phyloP scores from a whole-genome alignment of 2,329 filamentous ascomycete genomes.

The Nemania sp. region DNA sequence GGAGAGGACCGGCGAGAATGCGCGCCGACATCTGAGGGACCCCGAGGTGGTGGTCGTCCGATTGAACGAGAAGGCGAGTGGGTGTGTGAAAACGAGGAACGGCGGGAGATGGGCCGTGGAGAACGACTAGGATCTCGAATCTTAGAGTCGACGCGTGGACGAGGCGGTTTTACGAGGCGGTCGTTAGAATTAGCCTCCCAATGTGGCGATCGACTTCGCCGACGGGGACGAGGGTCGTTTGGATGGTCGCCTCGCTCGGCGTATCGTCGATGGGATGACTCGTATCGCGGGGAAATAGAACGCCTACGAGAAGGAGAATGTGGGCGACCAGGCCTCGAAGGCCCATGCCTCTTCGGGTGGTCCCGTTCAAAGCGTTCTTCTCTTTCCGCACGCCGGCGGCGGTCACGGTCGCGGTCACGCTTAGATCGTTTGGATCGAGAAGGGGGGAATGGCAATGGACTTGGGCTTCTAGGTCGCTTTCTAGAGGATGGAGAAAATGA shows the following conservation, averaged over 20 bases:
- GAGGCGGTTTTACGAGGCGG: slow-evolving; percentile 38
- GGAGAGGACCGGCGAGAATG: slow-evolving; percentile 47
- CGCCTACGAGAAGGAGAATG: slow-evolving; percentile 45
- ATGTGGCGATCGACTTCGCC: slow-evolving; percentile 47
- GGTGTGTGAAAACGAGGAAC: slow-evolving; percentile 50
- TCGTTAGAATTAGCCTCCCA: slow-evolving; percentile 43
- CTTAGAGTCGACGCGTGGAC: slow-evolving; percentile 42
- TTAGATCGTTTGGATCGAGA: slow-evolving; percentile 60
- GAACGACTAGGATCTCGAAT: slow-evolving; percentile 47
- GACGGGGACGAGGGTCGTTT: slow-evolving; percentile 42
- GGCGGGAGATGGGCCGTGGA: slow-evolving; percentile 46
- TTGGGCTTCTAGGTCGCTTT: slow-evolving; percentile 59
- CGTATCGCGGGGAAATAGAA: slow-evolving; percentile 47
- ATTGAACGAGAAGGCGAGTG: slow-evolving; percentile 47
- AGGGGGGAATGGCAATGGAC: slow-evolving; percentile 53
- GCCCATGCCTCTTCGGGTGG: slow-evolving; percentile 41
- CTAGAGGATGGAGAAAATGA: slow-evolving; percentile 54
- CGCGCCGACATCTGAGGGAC: slow-evolving; percentile 44
- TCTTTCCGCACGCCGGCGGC: slow-evolving; percentile 45
- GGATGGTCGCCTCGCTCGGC: slow-evolving; percentile 44
- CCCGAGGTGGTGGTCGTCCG: slow-evolving; percentile 39
- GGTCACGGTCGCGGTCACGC: slow-evolving; percentile 51
- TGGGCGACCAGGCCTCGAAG: slow-evolving; percentile 38
- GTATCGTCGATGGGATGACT: slow-evolving; percentile 42
- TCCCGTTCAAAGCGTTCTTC: slow-evolving; percentile 45